Base-by-base conservation (phyloP, 148 eudicot genomes). In the Dysphania ambrosioides region DNA sequence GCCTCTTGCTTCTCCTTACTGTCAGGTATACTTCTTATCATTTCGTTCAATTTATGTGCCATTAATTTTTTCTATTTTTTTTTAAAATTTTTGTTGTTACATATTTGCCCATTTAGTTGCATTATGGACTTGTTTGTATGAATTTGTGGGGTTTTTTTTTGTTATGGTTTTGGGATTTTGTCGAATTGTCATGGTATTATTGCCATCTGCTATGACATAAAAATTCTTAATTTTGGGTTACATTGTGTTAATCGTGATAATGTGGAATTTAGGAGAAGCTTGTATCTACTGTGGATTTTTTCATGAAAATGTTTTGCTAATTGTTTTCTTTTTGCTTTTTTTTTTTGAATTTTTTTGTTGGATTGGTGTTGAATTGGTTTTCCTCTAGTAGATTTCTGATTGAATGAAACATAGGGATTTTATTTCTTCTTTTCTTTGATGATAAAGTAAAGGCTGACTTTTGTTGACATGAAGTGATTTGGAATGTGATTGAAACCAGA, bases 1-100 rank as follows among this genome's bases (percentile, higher is more conserved):
- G 78, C 68, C 81, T 88, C 34, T 80, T 88, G 13, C 36, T 88
- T 56, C 76, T 88, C 58, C 80, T 78, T 69, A 79, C 92, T 11
- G 71, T 80, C 88, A 86, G 92, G 92, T 88, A 60, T 21, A 35
- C 4, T 32, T 5, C 12, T 15, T 0, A 23, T 59, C 76, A 75
- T 76, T 24, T 18, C 42, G n/a, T 5, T 41, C 40, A 18, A 27
- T 61, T 51, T 41, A 56, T 36, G 38, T 32, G 0, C 51, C 34
- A 66, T 0, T 24, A 2, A 4, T 55, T 31, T 34, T 19, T 51
- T 72, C 18, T 1, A 11, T 19, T 59, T 51, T 9, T 35, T 3
- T 58, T 68, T 72, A 23, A 44, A n/a, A n/a, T n/a, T 44, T 5
- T 9, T 35, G 19, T 0, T 38, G 44, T 59, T 30, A 23, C 63